phyloP scores from a whole-genome alignment of 2,329 filamentous ascomycete genomes.

The Remersonia thermophila region DNA sequence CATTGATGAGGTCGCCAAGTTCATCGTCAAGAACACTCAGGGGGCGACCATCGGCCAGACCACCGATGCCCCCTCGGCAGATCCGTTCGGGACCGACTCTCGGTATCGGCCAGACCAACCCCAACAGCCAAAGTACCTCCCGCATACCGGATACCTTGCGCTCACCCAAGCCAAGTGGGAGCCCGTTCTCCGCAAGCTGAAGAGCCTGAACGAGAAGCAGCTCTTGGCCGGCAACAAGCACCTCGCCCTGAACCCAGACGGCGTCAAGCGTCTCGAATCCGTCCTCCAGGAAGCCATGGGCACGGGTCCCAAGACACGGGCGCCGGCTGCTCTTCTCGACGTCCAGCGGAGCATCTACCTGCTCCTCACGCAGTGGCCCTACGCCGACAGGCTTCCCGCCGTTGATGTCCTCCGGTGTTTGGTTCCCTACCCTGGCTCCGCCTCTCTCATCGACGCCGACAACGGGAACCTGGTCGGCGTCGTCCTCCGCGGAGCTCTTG shows the following conservation, averaged over 20 bases:
- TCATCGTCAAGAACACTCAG: constrained; percentile 81
- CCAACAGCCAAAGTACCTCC: constrained; percentile 44
- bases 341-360: constrained; percentile 44
- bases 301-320: constrained; percentile 24
- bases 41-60: constrained; percentile 67
- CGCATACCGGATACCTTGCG: constrained; percentile 66
- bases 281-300: constrained; percentile 51
- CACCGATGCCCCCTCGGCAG: constrained; percentile 36
- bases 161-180: constrained; percentile 64
- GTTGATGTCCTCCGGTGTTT: constrained; percentile 82
- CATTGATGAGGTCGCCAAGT: constrained; percentile 83
- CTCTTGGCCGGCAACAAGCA: constrained; percentile 61
- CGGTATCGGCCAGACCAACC: constrained; percentile 65
- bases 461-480: constrained; percentile 48
- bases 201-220: constrained; percentile 62
- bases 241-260: constrained; percentile 58
- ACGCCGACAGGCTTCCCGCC: constrained; percentile 65
- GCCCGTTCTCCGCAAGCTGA: constrained; percentile 20
- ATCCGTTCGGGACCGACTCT: constrained; percentile 68
- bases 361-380: constrained; percentile 68
- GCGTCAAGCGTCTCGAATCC: constrained; percentile 45
- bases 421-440: constrained; percentile 55
- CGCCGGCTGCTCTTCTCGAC: constrained; percentile 17
- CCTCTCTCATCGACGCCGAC: constrained; percentile 42
- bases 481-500: constrained; percentile 27